A percentile compares a stretch with the other conserved stretches of the same genome.
Conservation (phyloP, 2,329 filamentous ascomycete genomes). For the Sporothrix brasiliensis region DNA sequence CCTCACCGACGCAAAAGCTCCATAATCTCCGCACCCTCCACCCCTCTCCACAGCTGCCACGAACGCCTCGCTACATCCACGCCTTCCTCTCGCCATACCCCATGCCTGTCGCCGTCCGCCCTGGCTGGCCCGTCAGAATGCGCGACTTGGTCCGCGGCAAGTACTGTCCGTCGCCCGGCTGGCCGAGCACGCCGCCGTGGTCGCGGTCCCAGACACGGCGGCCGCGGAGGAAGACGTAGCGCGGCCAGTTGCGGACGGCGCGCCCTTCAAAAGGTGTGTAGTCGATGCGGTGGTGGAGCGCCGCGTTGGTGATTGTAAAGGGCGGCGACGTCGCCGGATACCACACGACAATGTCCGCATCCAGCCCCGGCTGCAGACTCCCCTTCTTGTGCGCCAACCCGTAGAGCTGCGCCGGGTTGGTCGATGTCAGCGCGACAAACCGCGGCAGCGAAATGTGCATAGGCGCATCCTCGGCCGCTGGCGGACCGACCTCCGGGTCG, state of each 20-base stretch:
- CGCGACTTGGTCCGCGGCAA: conserved; percentile 44
- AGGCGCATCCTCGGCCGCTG: conserved; percentile 32
- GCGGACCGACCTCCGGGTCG: conserved; percentile 28
- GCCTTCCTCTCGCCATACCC: conserved; percentile 29
- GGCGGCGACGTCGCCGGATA: conserved; percentile 47
- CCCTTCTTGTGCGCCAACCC: conserved; percentile 57
- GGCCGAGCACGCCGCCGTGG: conserved; percentile 52
- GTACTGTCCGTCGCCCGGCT: conserved; percentile 54
- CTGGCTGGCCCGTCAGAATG: conserved; percentile 35
- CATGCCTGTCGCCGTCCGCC: conserved; percentile 34
- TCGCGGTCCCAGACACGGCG: conserved; percentile 61
- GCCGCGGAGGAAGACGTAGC: conserved; percentile 61
- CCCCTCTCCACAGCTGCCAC: too few species aligned
- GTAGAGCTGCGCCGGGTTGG: conserved; percentile 61
- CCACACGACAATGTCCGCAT: conserved; percentile 64
- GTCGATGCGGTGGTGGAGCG: conserved; percentile 63
- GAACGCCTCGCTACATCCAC: conserved; percentile 30
- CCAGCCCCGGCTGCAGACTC: conserved; percentile 52
- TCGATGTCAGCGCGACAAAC: conserved; percentile 58
- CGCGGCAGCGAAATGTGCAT: conserved; percentile 49
- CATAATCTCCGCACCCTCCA: too few species aligned
- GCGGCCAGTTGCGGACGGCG: conserved; percentile 61
- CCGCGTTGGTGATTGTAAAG: conserved; percentile 46
- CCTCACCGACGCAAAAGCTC: too few species aligned
- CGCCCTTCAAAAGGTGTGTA: conserved; percentile 65